Evolutionary conservation across 1,139 yeast genomes (phyloP).

Genomic region (Blastobotrys elegans): DNA sequence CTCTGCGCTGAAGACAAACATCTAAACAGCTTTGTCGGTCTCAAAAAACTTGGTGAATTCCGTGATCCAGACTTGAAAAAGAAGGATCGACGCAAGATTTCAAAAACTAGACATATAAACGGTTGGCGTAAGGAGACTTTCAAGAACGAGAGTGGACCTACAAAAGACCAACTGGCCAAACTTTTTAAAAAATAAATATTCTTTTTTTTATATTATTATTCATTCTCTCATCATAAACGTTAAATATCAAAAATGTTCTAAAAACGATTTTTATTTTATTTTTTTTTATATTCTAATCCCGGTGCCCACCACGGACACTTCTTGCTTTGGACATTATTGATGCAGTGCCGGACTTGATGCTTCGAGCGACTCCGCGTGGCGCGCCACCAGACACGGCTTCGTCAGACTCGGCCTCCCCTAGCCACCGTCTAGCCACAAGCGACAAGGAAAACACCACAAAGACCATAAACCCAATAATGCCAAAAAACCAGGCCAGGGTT

Average conservation of each 20-base stretch:
- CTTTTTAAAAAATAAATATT: background rate
- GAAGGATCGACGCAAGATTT: conserved; percentile 78
- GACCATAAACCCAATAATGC: conserved; percentile 47
- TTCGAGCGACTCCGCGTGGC: background rate
- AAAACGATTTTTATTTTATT: background rate
- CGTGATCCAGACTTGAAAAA: conserved; percentile 66
- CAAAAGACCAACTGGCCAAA: conserved; percentile 25
- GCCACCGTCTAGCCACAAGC: conserved; percentile 25
- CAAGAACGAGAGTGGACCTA: conserved; percentile 57
- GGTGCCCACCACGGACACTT: conserved; percentile 4
- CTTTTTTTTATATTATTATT: too few species aligned
- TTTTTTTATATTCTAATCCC: background rate
- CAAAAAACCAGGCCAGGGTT: conserved; percentile 58
- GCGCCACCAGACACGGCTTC: conserved; percentile 4
- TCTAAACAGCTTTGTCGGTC: conserved; percentile 75
- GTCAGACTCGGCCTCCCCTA: conserved; percentile 16
- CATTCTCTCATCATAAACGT: background rate
- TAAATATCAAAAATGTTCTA: background rate
- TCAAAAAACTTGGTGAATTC: conserved; percentile 92
- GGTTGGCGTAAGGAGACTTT: conserved; percentile 91
- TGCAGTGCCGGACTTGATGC: conserved; percentile 18
- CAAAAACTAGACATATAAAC: conserved; percentile 74
- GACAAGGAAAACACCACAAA: conserved; percentile 21
- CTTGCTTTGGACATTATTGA: conserved; percentile 18
- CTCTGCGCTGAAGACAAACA: conserved; percentile 84